A percentile compares a stretch with the other conserved stretches of the same genome.
Conservation (phyloP, 495 filamentous ascomycete species). For the Talaromyces liani region DNA sequence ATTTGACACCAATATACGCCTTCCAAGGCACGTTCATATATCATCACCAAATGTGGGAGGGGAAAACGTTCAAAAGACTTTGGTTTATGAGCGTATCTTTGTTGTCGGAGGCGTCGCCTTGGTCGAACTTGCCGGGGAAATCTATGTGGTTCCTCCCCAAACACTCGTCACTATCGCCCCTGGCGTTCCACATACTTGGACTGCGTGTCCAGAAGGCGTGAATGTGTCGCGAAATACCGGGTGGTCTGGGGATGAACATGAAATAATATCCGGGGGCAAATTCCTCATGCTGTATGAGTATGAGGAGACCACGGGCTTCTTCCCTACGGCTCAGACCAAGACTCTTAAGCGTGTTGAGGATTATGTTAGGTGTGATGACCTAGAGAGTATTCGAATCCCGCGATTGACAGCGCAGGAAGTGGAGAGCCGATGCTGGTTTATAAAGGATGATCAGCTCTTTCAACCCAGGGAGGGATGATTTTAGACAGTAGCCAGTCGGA, state of each 20-base stretch:
- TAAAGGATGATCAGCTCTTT: no score
- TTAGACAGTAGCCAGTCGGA: no score
- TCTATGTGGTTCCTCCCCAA: neutral
- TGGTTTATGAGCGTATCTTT: neutral
- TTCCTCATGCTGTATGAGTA: neutral
- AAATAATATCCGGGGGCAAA: no score
- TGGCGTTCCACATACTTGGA: slow-evolving; percentile 1
- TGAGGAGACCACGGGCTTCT: neutral
- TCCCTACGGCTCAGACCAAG: neutral
- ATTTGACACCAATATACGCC: neutral
- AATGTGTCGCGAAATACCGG: neutral
- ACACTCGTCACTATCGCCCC: neutral
- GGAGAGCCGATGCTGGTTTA: neutral
- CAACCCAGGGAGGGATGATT: no score
- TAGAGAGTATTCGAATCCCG: neutral
- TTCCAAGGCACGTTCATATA: neutral
- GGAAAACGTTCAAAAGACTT: neutral
- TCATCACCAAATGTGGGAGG: neutral
- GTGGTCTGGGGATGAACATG: neutral
- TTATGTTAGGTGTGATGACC: neutral
- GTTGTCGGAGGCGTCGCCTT: neutral
- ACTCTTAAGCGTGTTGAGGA: neutral
- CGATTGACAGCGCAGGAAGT: neutral
- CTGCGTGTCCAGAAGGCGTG: neutral
- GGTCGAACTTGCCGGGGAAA: neutral